These are phyloP conservation scores for Melaleuca quinquenervia DNA, from an alignment of 345 rosid species.

Conservation along the genomic window DNA sequence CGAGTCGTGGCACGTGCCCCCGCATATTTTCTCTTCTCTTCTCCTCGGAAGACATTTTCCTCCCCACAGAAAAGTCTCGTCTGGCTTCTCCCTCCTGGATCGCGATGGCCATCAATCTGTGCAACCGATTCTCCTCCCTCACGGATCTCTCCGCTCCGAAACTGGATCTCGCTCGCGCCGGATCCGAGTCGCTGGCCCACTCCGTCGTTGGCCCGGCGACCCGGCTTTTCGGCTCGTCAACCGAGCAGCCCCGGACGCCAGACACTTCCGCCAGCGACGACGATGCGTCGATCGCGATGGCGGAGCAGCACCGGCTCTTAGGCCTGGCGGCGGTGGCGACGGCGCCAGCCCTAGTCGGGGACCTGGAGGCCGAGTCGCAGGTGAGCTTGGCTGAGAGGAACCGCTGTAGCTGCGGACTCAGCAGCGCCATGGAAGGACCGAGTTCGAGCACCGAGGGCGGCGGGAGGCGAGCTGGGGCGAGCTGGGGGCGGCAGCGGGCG, in stretches of 20 bases:
- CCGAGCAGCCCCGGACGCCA: constrained; percentile 18
- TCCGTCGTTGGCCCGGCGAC: background rate
- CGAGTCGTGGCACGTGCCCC: background rate
- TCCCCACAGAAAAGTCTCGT: background rate
- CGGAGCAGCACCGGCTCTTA: constrained; percentile 44
- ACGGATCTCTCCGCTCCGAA: background rate
- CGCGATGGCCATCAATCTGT: constrained; percentile 26
- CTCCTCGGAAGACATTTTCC: background rate
- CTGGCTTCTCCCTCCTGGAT: background rate
- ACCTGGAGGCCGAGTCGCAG: constrained; percentile 5
- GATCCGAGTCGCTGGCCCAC: constrained; percentile 1
- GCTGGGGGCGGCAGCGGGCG: too few species aligned
- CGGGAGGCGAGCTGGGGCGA: too few species aligned
- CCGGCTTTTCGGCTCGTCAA: constrained; percentile 1
- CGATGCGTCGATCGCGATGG: constrained; percentile 75
- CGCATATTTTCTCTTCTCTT: background rate
- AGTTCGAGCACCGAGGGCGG: background rate
- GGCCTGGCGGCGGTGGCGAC: constrained; percentile 10
- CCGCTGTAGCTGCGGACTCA: constrained; percentile 48
- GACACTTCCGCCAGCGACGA: constrained; percentile 46
- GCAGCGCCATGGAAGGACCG: constrained; percentile 43
- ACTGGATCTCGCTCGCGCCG: background rate
- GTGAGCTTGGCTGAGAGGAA: constrained; percentile 29
- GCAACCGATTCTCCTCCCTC: constrained; percentile 15
- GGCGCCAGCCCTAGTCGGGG: constrained; percentile 6